A percentile compares a stretch with the other conserved stretches of the same genome.
Conservation (phyloP, 371 early-diverging fungal genomes). For the Synchytrium microbalum region DNA sequence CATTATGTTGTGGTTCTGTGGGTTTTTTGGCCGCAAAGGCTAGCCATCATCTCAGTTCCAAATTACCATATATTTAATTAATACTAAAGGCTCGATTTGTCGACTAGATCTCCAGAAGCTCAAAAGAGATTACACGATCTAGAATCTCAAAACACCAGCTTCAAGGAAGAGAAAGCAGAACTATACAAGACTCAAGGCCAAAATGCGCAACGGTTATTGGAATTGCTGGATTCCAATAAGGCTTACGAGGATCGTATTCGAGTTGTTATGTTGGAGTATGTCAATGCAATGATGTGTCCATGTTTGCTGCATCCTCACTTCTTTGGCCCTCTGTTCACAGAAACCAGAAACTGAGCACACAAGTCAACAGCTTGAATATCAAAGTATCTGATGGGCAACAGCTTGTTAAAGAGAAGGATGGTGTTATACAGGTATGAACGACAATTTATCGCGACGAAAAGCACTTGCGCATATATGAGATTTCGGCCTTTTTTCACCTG, state of each 20-base stretch:
- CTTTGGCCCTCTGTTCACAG: constrained; percentile 21
- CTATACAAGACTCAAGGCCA: constrained; percentile 84
- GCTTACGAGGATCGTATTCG: constrained; percentile 55
- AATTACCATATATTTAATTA: no score
- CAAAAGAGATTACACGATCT: constrained; percentile 63
- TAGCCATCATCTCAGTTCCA: no score
- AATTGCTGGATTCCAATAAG: constrained; percentile 70
- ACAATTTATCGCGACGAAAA: constrained; percentile 6
- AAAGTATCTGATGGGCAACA: constrained; percentile 47
- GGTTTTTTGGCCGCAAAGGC: no score
- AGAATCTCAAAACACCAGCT: constrained; percentile 57
- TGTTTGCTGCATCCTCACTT: constrained; percentile 4
- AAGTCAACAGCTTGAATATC: constrained; percentile 13
- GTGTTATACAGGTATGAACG: constrained; percentile 62
- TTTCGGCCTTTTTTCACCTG: neutral
- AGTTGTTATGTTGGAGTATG: constrained; percentile 60
- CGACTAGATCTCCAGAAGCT: constrained; percentile 25
- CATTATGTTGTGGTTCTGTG: no score
- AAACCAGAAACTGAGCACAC: constrained; percentile 37
- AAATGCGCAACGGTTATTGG: constrained; percentile 83
- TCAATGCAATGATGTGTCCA: constrained; percentile 1
- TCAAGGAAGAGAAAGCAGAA: constrained; percentile 82
- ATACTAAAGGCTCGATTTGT: constrained; percentile 1
- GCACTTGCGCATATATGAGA: constrained; percentile 14
- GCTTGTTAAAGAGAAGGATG: constrained; percentile 69